Evolutionary conservation across 2,329 filamentous ascomycete genomes (phyloP), one percentile per base, ranked within the genome.

Genomic region (Myrmaecium sp.): DNA sequence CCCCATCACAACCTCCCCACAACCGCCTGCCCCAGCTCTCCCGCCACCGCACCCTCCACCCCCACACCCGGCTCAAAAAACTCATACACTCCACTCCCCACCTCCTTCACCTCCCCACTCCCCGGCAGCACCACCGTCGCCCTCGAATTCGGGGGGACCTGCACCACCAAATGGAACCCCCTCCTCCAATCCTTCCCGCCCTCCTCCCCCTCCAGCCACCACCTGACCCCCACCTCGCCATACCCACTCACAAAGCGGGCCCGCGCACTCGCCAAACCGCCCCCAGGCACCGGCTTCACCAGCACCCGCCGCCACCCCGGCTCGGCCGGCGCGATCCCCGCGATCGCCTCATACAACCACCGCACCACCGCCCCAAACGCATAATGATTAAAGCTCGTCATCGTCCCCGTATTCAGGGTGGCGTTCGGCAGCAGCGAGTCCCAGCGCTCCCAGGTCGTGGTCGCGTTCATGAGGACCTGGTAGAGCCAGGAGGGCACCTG

Each of bases 361-460:
- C 58, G 49, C 2, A 52, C 57, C 1, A 64, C 57, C 0, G 56
- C 54, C 0, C 60, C 58, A n/a, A 62, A 53, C 0, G 60, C 52
- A 28, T 64, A 64, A 33, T 64, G 59, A 17, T 64, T 62, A 32
- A 61, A 61, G 11, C 57, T 62, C 0, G 58, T 60, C 60, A 64
- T 64, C 17, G 45, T 36, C 1, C 58, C 54, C 0, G 54, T 45
- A 28, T 64, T 64, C 10, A 63, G 36, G 0, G 34, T 44, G 0
- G 58, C 59, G 29, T 63, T 43, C 0, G 55, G 44, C 1, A 62
- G 37, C 17, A 64, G 41, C 15, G 52, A 56, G 25, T 65, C 58
- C 61, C 61, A 64, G 2, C 62, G 49, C 33, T 65, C 60, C 60
- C 60, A 65, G 0, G 54, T 59, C 0, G 60, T 64, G 0, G 60